A percentile compares a stretch with the other conserved stretches of the same genome.
Evolutionary conservation across 805 yeast genomes (phyloP).

Genomic region (Suhomyces tanzawaensis): DNA sequence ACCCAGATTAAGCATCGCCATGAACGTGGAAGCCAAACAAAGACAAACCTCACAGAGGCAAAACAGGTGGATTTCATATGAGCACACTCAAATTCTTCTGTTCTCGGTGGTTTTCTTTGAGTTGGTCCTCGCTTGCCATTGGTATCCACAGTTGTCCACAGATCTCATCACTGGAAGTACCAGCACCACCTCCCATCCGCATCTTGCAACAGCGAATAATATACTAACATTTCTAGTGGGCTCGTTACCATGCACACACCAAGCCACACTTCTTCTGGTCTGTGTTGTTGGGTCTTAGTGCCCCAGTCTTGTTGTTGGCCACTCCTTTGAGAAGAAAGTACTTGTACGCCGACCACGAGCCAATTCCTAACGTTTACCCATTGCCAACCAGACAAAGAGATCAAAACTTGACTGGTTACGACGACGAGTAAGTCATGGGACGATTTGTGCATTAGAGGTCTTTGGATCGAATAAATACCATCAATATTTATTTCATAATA

Average conservation of each 20-base stretch:
- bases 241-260: slow-evolving; percentile 71
- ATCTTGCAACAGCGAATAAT: too few relatives aligned
- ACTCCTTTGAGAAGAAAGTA: slow-evolving; percentile 71
- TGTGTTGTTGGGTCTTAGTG: slow-evolving; percentile 60
- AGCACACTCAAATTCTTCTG: too few relatives aligned
- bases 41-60: too few relatives aligned
- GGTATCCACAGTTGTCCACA: not conserved
- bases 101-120: too few relatives aligned
- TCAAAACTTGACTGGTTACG: slow-evolving; percentile 49
- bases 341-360: slow-evolving; percentile 61
- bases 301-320: slow-evolving; percentile 60
- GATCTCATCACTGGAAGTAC: too few relatives aligned
- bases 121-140: not conserved
- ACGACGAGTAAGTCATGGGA: slow-evolving; percentile 35
- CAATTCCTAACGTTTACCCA: slow-evolving; percentile 61
- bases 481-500: not conserved
- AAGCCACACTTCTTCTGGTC: slow-evolving; percentile 74
- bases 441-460: slow-evolving; percentile 5
- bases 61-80: too few relatives aligned
- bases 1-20: too few relatives aligned
- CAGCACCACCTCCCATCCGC: too few relatives aligned
- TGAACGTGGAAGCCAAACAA: too few relatives aligned
- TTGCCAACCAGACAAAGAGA: slow-evolving; percentile 57
- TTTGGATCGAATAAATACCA: not conserved
- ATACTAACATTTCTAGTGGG: slow-evolving; percentile 48